phyloP scores from a whole-genome alignment of 495 filamentous ascomycete genomes.

The Talaromyces thailandensis region DNA sequence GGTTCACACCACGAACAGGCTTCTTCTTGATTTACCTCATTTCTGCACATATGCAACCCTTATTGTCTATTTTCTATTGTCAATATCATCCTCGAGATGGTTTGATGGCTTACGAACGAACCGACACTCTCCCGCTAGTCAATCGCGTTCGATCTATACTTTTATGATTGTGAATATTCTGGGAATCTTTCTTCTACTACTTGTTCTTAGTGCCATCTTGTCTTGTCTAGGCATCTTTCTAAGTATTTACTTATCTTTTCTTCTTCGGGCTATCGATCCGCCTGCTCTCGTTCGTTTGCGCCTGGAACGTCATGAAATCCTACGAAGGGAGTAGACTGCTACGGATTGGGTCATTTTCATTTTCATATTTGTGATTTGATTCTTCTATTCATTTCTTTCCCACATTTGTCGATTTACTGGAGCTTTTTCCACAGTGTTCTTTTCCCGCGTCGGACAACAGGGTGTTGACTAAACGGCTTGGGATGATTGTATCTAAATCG shows the following conservation, averaged over 20 bases:
- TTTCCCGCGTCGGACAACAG: neutral
- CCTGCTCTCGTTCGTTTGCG: slow-evolving; percentile 17
- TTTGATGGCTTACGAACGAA: neutral
- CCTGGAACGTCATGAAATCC: neutral
- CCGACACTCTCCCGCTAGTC: neutral
- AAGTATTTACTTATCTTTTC: slow-evolving; percentile 10
- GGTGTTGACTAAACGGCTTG: neutral
- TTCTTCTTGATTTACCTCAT: slow-evolving; percentile 5
- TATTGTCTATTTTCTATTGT: slow-evolving; percentile 1
- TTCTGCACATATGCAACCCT: slow-evolving; percentile 3
- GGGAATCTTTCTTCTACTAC: neutral
- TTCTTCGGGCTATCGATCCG: slow-evolving; percentile 9
- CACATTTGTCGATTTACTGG: neutral
- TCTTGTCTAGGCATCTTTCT: slow-evolving; percentile 5
- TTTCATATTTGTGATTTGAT: neutral
- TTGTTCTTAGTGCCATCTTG: neutral
- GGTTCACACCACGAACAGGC: slow-evolving; percentile 12
- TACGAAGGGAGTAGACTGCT: neutral
- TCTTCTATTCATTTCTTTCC: neutral
- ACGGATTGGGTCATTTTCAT: neutral
- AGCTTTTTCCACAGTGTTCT: neutral
- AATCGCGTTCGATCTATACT: neutral
- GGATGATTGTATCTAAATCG: neutral
- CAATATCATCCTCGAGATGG: neutral
- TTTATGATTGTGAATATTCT: slow-evolving; percentile 7